Percentiles rank a stretch among this genome's conserved stretches.
Conservation (phyloP, 441 rosid species). For the Pelargonium cotyledonis region DNA sequence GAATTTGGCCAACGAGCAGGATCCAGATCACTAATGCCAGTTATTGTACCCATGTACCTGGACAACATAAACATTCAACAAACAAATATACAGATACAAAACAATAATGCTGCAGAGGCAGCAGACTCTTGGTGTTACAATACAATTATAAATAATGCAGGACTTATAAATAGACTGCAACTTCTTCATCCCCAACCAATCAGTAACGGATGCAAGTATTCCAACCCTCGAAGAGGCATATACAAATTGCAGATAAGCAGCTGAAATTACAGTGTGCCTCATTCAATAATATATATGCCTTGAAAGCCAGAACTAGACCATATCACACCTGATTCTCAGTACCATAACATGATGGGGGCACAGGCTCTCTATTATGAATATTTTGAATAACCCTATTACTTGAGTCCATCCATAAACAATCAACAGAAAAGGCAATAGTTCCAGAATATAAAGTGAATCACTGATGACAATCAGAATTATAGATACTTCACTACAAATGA, state of each 20-base stretch:
- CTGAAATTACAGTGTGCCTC: background rate
- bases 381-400: conserved; percentile 2
- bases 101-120: background rate
- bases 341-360: background rate
- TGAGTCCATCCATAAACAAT: background rate
- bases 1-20: conserved; percentile 79
- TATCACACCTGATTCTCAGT: background rate
- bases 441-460: background rate
- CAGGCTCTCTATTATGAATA: background rate
- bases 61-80: conserved; percentile 14
- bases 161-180: background rate
- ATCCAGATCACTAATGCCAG: conserved; percentile 93
- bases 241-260: background rate
- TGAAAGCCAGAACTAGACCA: background rate
- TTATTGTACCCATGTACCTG: conserved; percentile 99
- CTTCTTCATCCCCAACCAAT: background rate
- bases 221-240: background rate
- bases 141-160: background rate
- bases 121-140: background rate
- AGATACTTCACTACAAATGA: background rate
- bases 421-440: background rate
- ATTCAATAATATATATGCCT: background rate
- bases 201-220: background rate
- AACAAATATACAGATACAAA: background rate
- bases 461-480: background rate